phyloP scores from a whole-genome alignment of 2,329 filamentous ascomycete species.

The Phialemonium atrogriseum region DNA sequence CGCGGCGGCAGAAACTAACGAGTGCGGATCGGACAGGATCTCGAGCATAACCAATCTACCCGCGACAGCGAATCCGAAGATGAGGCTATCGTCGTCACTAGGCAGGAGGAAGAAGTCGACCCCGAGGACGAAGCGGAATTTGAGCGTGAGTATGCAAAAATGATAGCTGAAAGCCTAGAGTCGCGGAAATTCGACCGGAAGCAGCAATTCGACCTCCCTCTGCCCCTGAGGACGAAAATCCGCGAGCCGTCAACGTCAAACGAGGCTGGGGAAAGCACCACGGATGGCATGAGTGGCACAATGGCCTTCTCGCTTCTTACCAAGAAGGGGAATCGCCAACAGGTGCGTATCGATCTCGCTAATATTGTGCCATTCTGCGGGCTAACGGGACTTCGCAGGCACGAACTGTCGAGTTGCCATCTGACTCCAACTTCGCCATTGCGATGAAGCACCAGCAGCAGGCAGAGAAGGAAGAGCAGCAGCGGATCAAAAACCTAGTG shows the following conservation, averaged over 20 bases:
- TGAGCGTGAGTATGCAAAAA: slow-evolving; percentile 92
- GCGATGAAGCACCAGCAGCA: slow-evolving; percentile 95
- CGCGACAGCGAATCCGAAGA: slow-evolving; percentile 64
- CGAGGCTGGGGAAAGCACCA: slow-evolving; percentile 24
- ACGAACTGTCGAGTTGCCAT: slow-evolving; percentile 78
- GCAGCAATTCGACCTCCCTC: slow-evolving; percentile 86
- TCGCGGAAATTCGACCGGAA: slow-evolving; percentile 95
- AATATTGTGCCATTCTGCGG: neutral
- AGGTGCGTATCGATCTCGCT: slow-evolving; percentile 43
- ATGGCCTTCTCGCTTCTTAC: slow-evolving; percentile 97
- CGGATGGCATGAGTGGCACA: slow-evolving; percentile 41
- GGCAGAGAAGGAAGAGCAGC: slow-evolving; percentile 91
- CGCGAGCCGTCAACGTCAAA: slow-evolving; percentile 44
- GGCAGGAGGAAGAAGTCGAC: slow-evolving; percentile 82
- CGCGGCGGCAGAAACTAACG: slow-evolving; percentile 7
- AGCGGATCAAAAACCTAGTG: slow-evolving; percentile 96
- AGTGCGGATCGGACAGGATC: slow-evolving; percentile 29
- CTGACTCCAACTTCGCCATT: slow-evolving; percentile 89
- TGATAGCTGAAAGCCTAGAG: slow-evolving; percentile 96
- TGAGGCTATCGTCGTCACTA: slow-evolving; percentile 84
- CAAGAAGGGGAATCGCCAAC: slow-evolving; percentile 91
- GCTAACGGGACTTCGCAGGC: slow-evolving; percentile 49
- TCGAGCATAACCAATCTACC: slow-evolving; percentile 39
- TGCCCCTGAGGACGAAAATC: slow-evolving; percentile 73
- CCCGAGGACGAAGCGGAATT: slow-evolving; percentile 95